phyloP scores from a whole-genome alignment of 129 eudicot genomes.

The Mikania micrantha region DNA sequence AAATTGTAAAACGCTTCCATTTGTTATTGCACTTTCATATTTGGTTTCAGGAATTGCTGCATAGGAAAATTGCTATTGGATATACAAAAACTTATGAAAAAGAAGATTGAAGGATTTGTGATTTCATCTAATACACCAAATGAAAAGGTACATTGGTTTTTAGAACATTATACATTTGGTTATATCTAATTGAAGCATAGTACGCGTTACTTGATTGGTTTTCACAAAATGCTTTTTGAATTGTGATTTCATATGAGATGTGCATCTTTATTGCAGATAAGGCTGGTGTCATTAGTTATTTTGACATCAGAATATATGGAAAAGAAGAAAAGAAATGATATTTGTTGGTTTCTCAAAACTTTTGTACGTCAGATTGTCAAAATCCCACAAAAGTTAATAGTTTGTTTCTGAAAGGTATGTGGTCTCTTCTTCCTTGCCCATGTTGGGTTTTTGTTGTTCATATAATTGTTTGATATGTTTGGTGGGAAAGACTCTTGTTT shows the following conservation, averaged over 20 bases:
- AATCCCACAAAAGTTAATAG: conserved; percentile 27
- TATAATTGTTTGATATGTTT: conserved; percentile 33
- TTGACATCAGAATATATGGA: conserved; percentile 25
- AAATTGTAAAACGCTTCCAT: too few relatives aligned
- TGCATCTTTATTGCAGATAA: conserved; percentile 31
- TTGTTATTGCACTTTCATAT: background rate
- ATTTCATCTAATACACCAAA: conserved; percentile 26
- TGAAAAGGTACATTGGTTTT: conserved; percentile 34
- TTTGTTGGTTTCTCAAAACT: conserved; percentile 9
- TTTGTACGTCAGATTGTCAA: conserved; percentile 14
- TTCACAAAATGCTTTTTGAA: conserved; percentile 32
- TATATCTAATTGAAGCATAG: conserved; percentile 48
- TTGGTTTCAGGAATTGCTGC: conserved; percentile 68
- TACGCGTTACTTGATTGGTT: conserved; percentile 41
- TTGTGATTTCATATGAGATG: conserved; percentile 37
- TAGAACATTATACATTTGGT: conserved; percentile 44
- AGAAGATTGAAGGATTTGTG: conserved; percentile 23
- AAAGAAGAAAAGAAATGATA: conserved; percentile 10
- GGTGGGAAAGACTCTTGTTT: conserved; percentile 29
- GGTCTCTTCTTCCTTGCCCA: conserved; percentile 18
- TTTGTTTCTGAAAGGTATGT: conserved; percentile 34
- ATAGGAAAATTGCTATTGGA: conserved; percentile 40
- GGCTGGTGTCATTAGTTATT: conserved; percentile 19
- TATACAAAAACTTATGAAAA: conserved; percentile 34
- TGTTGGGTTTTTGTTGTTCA: conserved; percentile 27